Conservation (phyloP, 2,329 filamentous ascomycete species). For the Amylocarpus encephaloides region DNA sequence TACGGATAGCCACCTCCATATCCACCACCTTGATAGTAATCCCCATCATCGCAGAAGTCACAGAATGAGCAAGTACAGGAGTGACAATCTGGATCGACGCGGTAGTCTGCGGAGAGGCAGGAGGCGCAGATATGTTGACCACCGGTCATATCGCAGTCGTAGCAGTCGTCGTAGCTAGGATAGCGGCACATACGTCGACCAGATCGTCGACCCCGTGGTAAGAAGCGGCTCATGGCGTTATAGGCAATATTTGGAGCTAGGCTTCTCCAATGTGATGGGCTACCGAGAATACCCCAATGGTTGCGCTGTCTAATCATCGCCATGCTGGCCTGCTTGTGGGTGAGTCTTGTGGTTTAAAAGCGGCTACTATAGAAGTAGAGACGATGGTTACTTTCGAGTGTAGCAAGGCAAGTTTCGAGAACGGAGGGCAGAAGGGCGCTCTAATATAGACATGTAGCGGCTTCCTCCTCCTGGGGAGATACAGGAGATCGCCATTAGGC, state of each 20-base stretch:
- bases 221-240: neutral
- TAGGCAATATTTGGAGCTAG: no score
- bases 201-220: neutral
- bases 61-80: slow-evolving; percentile 3
- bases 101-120: slow-evolving; percentile 1
- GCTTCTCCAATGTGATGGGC: no score
- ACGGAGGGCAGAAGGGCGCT: neutral
- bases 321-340: neutral
- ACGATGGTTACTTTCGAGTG: neutral
- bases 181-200: neutral
- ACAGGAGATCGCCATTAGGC: slow-evolving; percentile 6
- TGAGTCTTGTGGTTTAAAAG: no score
- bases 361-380: neutral
- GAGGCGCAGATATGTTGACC: slow-evolving; percentile 2
- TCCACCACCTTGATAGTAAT: neutral
- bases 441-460: slow-evolving; percentile 1
- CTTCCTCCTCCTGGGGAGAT: neutral
- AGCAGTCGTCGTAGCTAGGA: slow-evolving; percentile 4
- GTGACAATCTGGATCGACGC: neutral
- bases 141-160: slow-evolving; percentile 3
- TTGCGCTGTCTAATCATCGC: neutral
- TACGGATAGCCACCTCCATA: neutral
- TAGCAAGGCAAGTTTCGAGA: neutral
- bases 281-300: no score
- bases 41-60: slow-evolving; percentile 4